Evolutionary conservation across 1,284 basidiomycete genomes (phyloP), one percentile per base, ranked within the genome.

Genomic region (Vanrija sp.): DNA sequence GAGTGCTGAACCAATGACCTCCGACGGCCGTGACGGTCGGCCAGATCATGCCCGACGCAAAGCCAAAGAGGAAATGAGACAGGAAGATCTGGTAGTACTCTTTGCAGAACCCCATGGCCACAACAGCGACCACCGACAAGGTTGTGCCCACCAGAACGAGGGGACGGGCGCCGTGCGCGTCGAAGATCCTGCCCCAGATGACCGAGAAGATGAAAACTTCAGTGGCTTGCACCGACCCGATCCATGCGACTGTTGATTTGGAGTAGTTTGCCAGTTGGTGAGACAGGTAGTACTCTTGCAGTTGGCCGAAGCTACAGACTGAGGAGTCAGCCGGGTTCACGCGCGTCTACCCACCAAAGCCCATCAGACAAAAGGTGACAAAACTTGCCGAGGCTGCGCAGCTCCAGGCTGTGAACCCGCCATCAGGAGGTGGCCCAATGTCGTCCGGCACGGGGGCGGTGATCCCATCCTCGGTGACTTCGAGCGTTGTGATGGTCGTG

Each of bases 31-130:
- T 72, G 1, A 68, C 62, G 0, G 69, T 68, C 0, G 70, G 31
- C 53, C 72, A 75, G 24, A 73, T 54, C 20, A 69, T 47, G 1
- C 67, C 64, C 2, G 66, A 68, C 3, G 62, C 68, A 8, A 71
- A 54, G 12, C 73, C 73, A 42, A 69, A 71, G 9, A 67, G 60
- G 8, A 67, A 56, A 41, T 73, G 71, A 3, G 68, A 64, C 1
- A 74, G 61, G 14, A 74, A 56, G 55, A 74, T 66, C 36, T 74
- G 72, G 47, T 67, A 71, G 60, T 69, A 75, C 47, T 65, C 57
- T 15, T 65, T 60, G 49, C 73, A 70, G 56, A 75, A 75, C 3
- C 66, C 70, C 41, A 73, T 57, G 36, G 54, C 69, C 37, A 75
- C 54, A 6, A 73, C 45, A 5, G 67, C 63, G 3, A 51, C 61